A percentile compares a stretch with the other conserved stretches of the same genome.
Evolutionary conservation across 768 basidiomycete species (phyloP).

Genomic region (Paxillus involutus): DNA sequence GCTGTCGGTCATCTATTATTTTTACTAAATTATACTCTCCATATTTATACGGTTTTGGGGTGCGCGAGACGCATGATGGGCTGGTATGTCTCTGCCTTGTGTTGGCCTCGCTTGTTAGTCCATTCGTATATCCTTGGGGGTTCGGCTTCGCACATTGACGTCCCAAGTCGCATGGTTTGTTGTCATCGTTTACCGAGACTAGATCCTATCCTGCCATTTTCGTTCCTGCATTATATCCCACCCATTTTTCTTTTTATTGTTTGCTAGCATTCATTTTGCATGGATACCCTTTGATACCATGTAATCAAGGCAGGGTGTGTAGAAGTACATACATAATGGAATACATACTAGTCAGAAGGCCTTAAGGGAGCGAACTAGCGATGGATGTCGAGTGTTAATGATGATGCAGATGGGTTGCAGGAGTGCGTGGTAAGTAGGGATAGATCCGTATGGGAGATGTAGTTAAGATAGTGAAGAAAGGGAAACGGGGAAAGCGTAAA

Average conservation of each 20-base stretch:
- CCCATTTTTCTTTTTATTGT: neutral
- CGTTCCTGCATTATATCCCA: neutral
- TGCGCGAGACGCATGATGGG: conserved; percentile 4
- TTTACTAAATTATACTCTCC: conserved; percentile 21
- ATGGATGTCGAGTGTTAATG: neutral
- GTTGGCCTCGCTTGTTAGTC: neutral
- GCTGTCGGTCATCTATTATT: conserved; percentile 9
- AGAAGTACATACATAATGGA: conserved; percentile 14
- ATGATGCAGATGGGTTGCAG: neutral
- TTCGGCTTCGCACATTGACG: neutral
- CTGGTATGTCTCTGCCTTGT: neutral
- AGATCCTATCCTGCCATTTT: neutral
- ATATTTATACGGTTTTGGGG: conserved; percentile 1
- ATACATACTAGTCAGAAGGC: conserved; percentile 18
- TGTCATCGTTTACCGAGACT: neutral
- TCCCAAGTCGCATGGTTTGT: neutral
- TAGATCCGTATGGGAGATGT: neutral
- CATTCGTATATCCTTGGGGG: neutral
- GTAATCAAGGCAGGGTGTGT: conserved; percentile 1
- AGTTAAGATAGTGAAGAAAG: neutral
- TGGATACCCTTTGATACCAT: conserved; percentile 19
- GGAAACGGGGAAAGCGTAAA: neutral
- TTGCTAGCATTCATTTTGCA: conserved; percentile 12
- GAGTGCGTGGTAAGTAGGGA: too few species aligned
- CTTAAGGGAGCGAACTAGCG: neutral